Base-by-base conservation (phyloP, 2,329 filamentous ascomycete genomes). In the Hymenoscyphus fraxineus region DNA sequence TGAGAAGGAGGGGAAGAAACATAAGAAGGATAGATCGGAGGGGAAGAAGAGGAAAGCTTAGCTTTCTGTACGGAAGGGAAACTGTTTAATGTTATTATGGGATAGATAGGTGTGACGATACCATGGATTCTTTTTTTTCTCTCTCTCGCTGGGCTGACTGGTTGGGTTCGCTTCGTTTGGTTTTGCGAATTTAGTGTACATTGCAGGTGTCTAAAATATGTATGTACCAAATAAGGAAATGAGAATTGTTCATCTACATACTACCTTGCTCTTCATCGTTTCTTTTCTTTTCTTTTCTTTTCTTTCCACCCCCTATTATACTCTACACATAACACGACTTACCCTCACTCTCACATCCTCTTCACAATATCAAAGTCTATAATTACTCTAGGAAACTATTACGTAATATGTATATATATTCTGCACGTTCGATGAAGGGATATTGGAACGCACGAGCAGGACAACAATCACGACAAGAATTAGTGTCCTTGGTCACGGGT, bases 1-100 rank as follows among this genome's bases (percentile, higher is more conserved):
- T 16, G 31, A 47, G 15, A 51, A 44, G 15, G 51, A 58, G 39
- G 60, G 55, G 27, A 62, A 62, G 60, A 62, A 62, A 38, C 12
- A 10, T 13, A 62, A 58, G 60, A 58, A 62, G 54, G 55, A 62
- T 13, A 40, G 41, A 19, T 16, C 10, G 12, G 54, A 35, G 54
- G 31, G 54, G 16, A 57, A 27, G 31, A 57, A 35, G 54, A 31
- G 54, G 27, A 57, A 38, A 13, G 27, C 54, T 27, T 51, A 47
- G 35, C 1, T 27, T 27, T 27, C 2, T 27, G 27, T 27, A 27
- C 27, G 27, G 27, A 27, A 2, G 27, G 2, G 27, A 27, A 27
- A 27, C 27, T 27, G 2, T 27, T 27, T 27, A 27, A 27, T 27
- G 27, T 27, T 27, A 3, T 27, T 1, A 27, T 27, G 27, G 1